Evolutionary conservation across 1,284 basidiomycete genomes (phyloP), one percentile per base, ranked within the genome.

Genomic region (Pyrrhoderma noxium): DNA sequence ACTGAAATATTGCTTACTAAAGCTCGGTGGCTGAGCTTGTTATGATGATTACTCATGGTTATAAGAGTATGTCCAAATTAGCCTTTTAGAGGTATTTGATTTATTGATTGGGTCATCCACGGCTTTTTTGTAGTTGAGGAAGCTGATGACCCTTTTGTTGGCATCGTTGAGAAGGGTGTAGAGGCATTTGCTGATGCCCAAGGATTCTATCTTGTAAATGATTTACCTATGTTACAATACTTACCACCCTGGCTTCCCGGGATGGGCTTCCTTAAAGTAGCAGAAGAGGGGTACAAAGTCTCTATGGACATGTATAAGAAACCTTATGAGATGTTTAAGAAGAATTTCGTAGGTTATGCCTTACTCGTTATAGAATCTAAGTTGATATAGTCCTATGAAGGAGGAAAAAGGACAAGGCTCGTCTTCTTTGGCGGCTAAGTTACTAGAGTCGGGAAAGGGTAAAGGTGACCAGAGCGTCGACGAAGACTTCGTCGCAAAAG

Each of bases 221-320:
- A 36, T 5, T n/a, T 52, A 16, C 45, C 45, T 13, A 9, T 14
- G 49, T 40, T n/a, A n/a, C n/a, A n/a, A n/a, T n/a, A n/a, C n/a
- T n/a, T n/a, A n/a, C 52, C 52, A 11, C 22, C 37, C 13, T 53
- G 52, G 52, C 45, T 53, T 27, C 52, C 52, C 2, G 40, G 40
- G 13, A 39, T 42, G 7, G 39, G 39, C 9, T 82, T 45, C 59
- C 67, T 16, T 69, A 76, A 38, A 72, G 79, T 73, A 74, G 76
- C 36, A 73, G 76, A 11, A 66, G 66, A 45, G 80, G 82, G 11
- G 69, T 75, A 58, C 68, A n/a, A 21, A n/a, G 22, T 49, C 5
- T 40, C 45, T 23, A 35, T 9, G 43, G 47, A 23, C 21, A 54
- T 53, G 38, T 36, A 23, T 21, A 23, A 48, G 23, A 34, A 47